A percentile compares a stretch with the other conserved stretches of the same genome.
These are phyloP conservation scores for Bryoerythrophyllum caledonicum DNA, from an alignment of 225 moss, liverwort and hornwort species.

Conservation along the genomic window DNA sequence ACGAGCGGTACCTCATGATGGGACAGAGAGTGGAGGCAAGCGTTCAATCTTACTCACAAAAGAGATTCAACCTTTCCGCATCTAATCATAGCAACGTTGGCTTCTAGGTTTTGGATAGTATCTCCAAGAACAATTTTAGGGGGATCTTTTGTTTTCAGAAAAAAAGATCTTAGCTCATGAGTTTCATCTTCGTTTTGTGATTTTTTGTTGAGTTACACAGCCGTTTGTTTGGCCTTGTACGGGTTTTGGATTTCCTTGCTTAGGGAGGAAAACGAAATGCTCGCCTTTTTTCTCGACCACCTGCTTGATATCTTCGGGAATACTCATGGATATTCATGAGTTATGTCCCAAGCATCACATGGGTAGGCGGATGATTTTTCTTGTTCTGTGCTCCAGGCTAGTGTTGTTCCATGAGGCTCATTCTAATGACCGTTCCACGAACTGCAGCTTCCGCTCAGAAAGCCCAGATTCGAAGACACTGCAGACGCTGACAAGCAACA, in stretches of 20 bases:
- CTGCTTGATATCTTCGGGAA: slow-evolving; percentile 11
- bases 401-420: slow-evolving; percentile 24
- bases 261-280: not conserved
- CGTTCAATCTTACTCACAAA: slow-evolving; percentile 2
- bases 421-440: slow-evolving; percentile 16
- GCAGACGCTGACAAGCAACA: slow-evolving; percentile 41
- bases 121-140: too few species aligned
- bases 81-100: not conserved
- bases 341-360: slow-evolving; percentile 12
- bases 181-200: not conserved
- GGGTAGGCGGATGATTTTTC: slow-evolving; percentile 18
- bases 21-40: slow-evolving; percentile 92
- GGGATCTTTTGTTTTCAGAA: too few species aligned
- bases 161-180: too few species aligned
- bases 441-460: slow-evolving; percentile 53
- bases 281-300: not conserved
- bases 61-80: not conserved
- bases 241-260: not conserved
- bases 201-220: not conserved
- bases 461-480: slow-evolving; percentile 35
- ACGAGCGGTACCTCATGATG: slow-evolving; percentile 92
- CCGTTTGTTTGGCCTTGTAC: slow-evolving; percentile 9
- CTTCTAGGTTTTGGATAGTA: slow-evolving; percentile 3
- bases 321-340: slow-evolving; percentile 3
- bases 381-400: slow-evolving; percentile 20